Percentiles rank a stretch among this genome's conserved stretches.
phyloP scores from a whole-genome alignment of 1,284 basidiomycete species.

The Amylostereum areolatum region DNA sequence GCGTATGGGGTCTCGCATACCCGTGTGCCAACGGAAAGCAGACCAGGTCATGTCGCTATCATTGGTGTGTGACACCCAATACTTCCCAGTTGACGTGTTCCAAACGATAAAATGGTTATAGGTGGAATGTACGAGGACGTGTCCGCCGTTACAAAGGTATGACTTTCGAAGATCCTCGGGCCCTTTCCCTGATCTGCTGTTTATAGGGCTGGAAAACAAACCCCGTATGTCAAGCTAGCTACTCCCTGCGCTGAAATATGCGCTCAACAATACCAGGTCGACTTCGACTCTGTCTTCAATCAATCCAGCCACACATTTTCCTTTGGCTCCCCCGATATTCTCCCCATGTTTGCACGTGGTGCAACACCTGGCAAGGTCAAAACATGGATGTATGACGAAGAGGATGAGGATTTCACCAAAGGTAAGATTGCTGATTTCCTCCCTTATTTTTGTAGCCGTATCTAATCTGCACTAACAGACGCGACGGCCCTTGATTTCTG shows the following conservation, averaged over 20 bases:
- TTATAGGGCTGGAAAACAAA: conserved; percentile 84
- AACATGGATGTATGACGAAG: conserved; percentile 75
- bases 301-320: conserved; percentile 76
- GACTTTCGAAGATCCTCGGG: background rate
- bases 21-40: conserved; percentile 82
- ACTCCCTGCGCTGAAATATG: background rate
- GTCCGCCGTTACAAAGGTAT: conserved; percentile 80
- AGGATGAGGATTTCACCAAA: conserved; percentile 83
- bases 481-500: conserved; percentile 77
- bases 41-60: conserved; percentile 86
- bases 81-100: too few relatives aligned
- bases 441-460: background rate
- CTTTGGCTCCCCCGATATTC: conserved; percentile 86
- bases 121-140: conserved; percentile 92
- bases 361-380: conserved; percentile 67
- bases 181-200: conserved; percentile 5
- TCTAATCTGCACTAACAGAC: conserved; percentile 36
- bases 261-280: conserved; percentile 39
- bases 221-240: conserved; percentile 47
- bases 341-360: conserved; percentile 83
- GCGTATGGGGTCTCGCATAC: conserved; percentile 86
- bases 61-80: conserved; percentile 48
- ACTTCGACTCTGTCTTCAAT: conserved; percentile 89
- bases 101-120: conserved; percentile 16
- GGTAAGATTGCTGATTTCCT: conserved; percentile 30